These are phyloP conservation scores for Colletotrichum zoysiae DNA, from an alignment of 2,329 filamentous ascomycete species.

Conservation along the genomic window DNA sequence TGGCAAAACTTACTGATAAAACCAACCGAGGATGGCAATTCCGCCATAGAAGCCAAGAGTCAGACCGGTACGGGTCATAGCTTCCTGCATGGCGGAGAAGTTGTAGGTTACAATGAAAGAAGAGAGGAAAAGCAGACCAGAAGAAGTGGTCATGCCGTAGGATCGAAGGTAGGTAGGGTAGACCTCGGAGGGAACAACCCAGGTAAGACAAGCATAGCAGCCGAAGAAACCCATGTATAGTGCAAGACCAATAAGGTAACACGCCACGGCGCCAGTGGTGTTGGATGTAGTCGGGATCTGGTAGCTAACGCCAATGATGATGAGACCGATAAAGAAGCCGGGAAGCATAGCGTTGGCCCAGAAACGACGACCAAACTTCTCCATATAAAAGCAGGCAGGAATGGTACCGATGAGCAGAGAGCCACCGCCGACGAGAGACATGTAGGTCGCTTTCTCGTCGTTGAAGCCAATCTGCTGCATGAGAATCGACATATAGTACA, in stretches of 20 bases:
- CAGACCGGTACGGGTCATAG: constrained; percentile 75
- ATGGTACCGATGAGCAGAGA: constrained; percentile 76
- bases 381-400: constrained; percentile 78
- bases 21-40: constrained; percentile 76
- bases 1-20: constrained; percentile 66
- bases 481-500: constrained; percentile 79
- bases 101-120: constrained; percentile 83
- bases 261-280: constrained; percentile 63
- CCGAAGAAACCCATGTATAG: constrained; percentile 79
- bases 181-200: constrained; percentile 76
- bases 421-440: constrained; percentile 80
- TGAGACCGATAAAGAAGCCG: constrained; percentile 77
- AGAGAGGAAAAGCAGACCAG: constrained; percentile 76
- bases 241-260: constrained; percentile 76
- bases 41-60: constrained; percentile 80
- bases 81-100: constrained; percentile 76
- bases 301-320: constrained; percentile 75
- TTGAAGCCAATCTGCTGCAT: constrained; percentile 78
- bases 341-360: constrained; percentile 81
- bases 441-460: constrained; percentile 73
- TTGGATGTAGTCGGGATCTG: constrained; percentile 63
- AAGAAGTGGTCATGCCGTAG: constrained; percentile 80
- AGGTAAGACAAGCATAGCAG: constrained; percentile 73
- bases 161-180: constrained; percentile 79
- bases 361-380: constrained; percentile 78